Evolutionary conservation across 306 rosid genomes (phyloP), one percentile per base, ranked within the genome.

Genomic region (Cucurbita ficifolia): DNA sequence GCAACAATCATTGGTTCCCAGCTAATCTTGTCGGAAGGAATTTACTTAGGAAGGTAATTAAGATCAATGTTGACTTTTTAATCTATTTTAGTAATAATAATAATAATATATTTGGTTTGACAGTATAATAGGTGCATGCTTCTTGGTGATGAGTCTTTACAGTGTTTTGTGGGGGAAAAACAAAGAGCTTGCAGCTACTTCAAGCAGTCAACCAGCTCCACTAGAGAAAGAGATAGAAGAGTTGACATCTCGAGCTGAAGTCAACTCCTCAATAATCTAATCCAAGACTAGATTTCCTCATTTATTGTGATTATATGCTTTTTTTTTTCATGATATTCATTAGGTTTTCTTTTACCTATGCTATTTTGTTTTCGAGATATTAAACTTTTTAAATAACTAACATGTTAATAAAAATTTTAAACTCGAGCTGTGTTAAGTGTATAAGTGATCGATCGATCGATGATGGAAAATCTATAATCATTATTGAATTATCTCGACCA

Each of bases 121-220:
- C 86, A 92, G 97, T 57, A 38, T 92, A 19, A 61, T 92, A 51
- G 97, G 97, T 35, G 91, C 89, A 33, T 13, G 78, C 5, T 64
- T 79, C 14, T 40, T 92, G 84, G 89, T 86, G 69, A 62, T 82
- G 65, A 92, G 94, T 71, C 86, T 92, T 29, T 92, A 89, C 73
- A 75, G 84, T 43, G 91, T 92, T 68, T 71, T 92, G 75, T 89
- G 97, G 96, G 97, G 87, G 6, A 92, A 92, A 76, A 85, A 80
- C 38, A 89, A 78, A 80, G 97, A 92, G 73, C 74, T 84, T 60
- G 45, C 58, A 48, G 51, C 40, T 0, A 82, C 77, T 54, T 40
- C 73, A 39, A 17, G 12, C 14, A 57, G 49, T 29, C 52, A 60
- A 8, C 33, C 11, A 49, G 59, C 45, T 54, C 48, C 57, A 61